Evolutionary conservation across 164 flowering plant genomes (phyloP).

Genomic region (Kalanchoe fedtschenkoi): DNA sequence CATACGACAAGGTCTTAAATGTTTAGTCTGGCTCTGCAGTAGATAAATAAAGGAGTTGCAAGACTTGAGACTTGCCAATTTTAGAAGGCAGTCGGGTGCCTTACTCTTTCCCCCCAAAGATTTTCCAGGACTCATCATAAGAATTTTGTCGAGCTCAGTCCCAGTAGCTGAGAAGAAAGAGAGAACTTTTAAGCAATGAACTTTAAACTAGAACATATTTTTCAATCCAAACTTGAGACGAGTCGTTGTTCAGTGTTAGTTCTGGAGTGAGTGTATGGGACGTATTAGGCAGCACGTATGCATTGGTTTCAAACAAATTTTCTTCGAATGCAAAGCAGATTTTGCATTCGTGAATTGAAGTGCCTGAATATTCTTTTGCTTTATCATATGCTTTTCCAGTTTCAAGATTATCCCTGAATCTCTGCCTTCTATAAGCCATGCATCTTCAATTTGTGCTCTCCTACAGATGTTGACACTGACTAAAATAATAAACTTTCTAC

Average conservation of each 20-base stretch:
- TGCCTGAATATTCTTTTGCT: background rate
- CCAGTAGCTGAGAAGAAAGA: background rate
- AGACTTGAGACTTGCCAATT: background rate
- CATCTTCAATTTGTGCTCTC: background rate
- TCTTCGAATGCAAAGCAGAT: background rate
- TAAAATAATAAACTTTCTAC: no score
- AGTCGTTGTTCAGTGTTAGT: background rate
- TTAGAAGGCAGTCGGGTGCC: slow-evolving; percentile 2
- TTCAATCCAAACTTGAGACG: background rate
- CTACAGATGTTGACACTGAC: no score
- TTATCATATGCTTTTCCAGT: background rate
- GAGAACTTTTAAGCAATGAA: background rate
- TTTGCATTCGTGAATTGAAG: no score
- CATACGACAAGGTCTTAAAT: background rate
- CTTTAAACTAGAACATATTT: background rate
- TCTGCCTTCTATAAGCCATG: background rate
- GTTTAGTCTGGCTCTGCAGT: background rate
- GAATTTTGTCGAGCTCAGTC: background rate
- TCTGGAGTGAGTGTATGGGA: background rate
- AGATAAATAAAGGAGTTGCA: background rate
- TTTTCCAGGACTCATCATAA: background rate
- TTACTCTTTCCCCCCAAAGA: background rate
- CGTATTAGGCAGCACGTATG: background rate
- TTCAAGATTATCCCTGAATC: background rate
- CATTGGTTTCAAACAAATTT: no score